phyloP scores from a whole-genome alignment of 257 asterid genomes.

The Plantago elongata region DNA sequence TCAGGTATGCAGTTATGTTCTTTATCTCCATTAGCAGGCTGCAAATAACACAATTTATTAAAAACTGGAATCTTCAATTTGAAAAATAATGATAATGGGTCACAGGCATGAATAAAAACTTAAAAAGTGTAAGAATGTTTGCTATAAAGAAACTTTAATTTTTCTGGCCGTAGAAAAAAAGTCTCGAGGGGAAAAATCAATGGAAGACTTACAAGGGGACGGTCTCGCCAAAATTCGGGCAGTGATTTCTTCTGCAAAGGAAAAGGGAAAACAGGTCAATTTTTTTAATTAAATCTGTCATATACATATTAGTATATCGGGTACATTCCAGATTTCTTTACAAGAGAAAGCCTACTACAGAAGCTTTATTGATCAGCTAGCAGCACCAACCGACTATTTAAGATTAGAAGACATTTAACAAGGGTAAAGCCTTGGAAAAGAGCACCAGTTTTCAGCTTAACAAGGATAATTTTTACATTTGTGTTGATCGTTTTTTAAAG shows the following conservation, averaged over 20 bases:
- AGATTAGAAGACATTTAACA: too few species aligned
- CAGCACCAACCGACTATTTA: too few species aligned
- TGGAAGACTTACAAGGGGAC: constrained; percentile 58
- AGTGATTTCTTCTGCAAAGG: constrained; percentile 69
- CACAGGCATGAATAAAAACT: not conserved
- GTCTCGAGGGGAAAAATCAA: constrained; percentile 16
- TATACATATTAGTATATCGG: constrained; percentile 6
- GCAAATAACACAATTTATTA: constrained; percentile 24
- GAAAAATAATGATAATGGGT: constrained; percentile 9
- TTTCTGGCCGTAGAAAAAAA: constrained; percentile 12
- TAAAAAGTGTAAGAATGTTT: not conserved
- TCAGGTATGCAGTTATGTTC: constrained; percentile 98
- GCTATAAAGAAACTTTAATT: constrained; percentile 4
- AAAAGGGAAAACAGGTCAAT: constrained; percentile 14
- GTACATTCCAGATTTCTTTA: too few species aligned
- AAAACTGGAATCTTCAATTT: constrained; percentile 12
- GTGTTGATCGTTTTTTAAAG: too few species aligned
- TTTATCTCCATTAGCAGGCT: constrained; percentile 70
- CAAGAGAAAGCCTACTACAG: too few species aligned
- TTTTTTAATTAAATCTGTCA: not conserved
- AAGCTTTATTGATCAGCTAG: too few species aligned
- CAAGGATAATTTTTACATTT: too few species aligned
- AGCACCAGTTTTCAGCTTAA: too few species aligned
- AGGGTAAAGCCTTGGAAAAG: too few species aligned
- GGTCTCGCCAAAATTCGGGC: constrained; percentile 98